These are phyloP conservation scores for Endogone sp. DNA, from an alignment of 192 early-diverging fungal species.

Conservation along the genomic window DNA sequence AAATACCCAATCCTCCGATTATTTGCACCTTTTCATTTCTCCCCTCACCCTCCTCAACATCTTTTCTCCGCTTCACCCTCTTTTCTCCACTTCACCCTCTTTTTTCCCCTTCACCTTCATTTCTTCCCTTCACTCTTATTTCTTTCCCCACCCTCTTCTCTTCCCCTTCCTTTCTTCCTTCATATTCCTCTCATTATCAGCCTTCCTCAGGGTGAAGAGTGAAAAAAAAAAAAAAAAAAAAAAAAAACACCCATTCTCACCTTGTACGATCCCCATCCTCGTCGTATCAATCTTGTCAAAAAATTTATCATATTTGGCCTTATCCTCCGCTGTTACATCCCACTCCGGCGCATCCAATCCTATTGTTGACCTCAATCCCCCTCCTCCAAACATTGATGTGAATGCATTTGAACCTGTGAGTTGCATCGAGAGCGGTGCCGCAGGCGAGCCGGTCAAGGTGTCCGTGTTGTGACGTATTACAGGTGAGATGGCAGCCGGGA, in stretches of 20 bases:
- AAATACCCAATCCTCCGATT: too few relatives aligned
- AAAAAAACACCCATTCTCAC: constrained; percentile 20
- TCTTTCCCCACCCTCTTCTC: too few relatives aligned
- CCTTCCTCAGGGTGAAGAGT: background rate
- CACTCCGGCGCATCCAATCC: constrained; percentile 35
- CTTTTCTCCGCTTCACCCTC: too few relatives aligned
- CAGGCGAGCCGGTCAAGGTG: constrained; percentile 10
- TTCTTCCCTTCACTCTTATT: too few relatives aligned
- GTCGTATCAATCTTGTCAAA: constrained; percentile 73
- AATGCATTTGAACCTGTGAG: constrained; percentile 7
- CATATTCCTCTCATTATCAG: too few relatives aligned
- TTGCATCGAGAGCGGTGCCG: constrained; percentile 1
- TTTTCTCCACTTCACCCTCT: too few relatives aligned
- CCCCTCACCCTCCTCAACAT: too few relatives aligned
- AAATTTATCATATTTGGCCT: constrained; percentile 65
- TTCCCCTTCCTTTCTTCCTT: too few relatives aligned
- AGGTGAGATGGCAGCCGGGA: background rate
- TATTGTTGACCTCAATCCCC: constrained; percentile 20
- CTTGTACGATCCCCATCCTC: constrained; percentile 63
- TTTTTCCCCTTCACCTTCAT: too few relatives aligned
- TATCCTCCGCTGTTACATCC: constrained; percentile 74
- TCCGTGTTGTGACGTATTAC: constrained; percentile 19
- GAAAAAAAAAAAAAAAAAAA: background rate
- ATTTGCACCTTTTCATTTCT: too few relatives aligned
- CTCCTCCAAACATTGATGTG: constrained; percentile 20